A percentile compares a stretch with the other conserved stretches of the same genome.
Conservation (phyloP, 129 eudicot species). For the carrot (Daucus carota) region DH1_v3.0 NC_030383.2:56719001-56719500, state of each 20-base stretch:
- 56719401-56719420: constrained; percentile 31
- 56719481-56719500: neutral
- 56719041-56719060: neutral
- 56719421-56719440: constrained; percentile 22
- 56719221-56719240: constrained; percentile 1
- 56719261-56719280: neutral
- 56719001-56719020: constrained; percentile 31
- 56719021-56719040: neutral
- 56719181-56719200: neutral
- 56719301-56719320: constrained; percentile 10
- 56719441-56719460: neutral
- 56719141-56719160: constrained; percentile 4
- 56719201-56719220: neutral
- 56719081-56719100: constrained; percentile 8
- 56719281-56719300: constrained; percentile 22
- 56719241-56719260: neutral
- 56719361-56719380: constrained; percentile 30
- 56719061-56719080: constrained; percentile 42
- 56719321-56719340: constrained; percentile 16
- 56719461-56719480: neutral
- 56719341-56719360: constrained; percentile 21
- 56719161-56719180: neutral
- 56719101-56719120: neutral
- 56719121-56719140: neutral
- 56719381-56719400: constrained; percentile 38